Percentiles rank a stretch among this genome's conserved stretches.
phyloP scores from a whole-genome alignment of 2,329 filamentous ascomycete genomes.

The Nemania sp. region DNA sequence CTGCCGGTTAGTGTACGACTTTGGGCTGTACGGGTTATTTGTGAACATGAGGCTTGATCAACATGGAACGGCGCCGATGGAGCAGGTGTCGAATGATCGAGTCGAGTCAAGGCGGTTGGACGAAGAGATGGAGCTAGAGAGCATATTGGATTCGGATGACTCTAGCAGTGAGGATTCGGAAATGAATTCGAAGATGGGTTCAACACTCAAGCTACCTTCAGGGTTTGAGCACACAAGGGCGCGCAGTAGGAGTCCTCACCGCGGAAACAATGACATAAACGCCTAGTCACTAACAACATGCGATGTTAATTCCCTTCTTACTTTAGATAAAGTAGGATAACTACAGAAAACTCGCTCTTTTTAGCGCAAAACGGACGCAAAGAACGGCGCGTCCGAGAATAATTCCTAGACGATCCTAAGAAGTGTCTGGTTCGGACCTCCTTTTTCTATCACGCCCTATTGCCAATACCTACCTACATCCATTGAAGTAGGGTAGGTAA shows the following conservation, averaged over 20 bases:
- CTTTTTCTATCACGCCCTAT: too few relatives aligned
- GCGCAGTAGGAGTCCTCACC: conserved; percentile 33
- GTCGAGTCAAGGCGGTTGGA: conserved; percentile 18
- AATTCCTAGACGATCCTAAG: too few relatives aligned
- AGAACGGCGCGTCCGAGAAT: too few relatives aligned
- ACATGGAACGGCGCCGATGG: conserved; percentile 42
- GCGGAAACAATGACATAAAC: conserved; percentile 10
- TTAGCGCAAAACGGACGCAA: too few relatives aligned
- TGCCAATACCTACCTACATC: too few relatives aligned
- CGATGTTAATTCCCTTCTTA: too few relatives aligned
- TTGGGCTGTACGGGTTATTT: conserved; percentile 63
- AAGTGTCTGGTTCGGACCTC: too few relatives aligned
- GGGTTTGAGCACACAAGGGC: conserved; percentile 24
- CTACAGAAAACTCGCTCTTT: too few relatives aligned
- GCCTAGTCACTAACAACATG: not conserved
- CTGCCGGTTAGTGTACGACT: conserved; percentile 59
- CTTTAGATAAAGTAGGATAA: too few relatives aligned
- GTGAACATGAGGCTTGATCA: conserved; percentile 59
- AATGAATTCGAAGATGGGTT: not conserved
- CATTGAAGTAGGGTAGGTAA: too few relatives aligned
- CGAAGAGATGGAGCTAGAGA: conserved; percentile 35
- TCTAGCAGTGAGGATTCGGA: not conserved
- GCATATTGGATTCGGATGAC: conserved; percentile 28
- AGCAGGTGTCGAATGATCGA: conserved; percentile 8
- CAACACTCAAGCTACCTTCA: conserved; percentile 43